phyloP scores from a whole-genome alignment of 192 early-diverging fungal species.

The Backusella morwellensis region DNA sequence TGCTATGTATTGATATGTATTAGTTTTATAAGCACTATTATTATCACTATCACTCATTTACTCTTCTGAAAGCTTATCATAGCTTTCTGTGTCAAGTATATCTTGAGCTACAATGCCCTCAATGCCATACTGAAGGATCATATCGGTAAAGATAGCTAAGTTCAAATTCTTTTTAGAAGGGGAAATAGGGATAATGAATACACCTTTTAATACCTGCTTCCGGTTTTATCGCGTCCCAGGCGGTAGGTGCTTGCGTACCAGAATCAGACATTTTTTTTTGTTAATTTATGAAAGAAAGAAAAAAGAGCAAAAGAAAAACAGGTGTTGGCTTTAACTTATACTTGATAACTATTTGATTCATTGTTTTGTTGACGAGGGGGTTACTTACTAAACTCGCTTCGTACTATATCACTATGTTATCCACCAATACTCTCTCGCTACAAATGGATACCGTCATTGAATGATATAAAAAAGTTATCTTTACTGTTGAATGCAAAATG shows the following conservation, averaged over 20 bases:
- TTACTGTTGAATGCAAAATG: too few relatives aligned
- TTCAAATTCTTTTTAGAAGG: not conserved
- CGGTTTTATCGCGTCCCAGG: not conserved
- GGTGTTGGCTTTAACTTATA: not conserved
- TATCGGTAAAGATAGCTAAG: not conserved
- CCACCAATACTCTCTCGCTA: too few relatives aligned
- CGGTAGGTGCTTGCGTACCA: not conserved
- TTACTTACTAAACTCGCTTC: not conserved
- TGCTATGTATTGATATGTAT: not conserved
- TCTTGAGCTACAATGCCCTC: not conserved
- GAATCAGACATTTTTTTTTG: not conserved
- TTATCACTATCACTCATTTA: not conserved
- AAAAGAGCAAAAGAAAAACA: not conserved
- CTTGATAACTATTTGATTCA: not conserved
- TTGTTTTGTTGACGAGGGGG: not conserved
- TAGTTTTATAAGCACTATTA: not conserved
- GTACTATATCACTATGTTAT: too few relatives aligned
- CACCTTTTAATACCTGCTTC: not conserved
- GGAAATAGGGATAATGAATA: not conserved
- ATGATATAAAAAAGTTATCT: too few relatives aligned
- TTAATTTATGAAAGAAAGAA: not conserved
- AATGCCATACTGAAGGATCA: not conserved
- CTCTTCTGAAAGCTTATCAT: not conserved
- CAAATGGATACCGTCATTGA: too few relatives aligned
- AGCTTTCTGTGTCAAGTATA: not conserved